A percentile compares a stretch with the other conserved stretches of the same genome.
phyloP scores from a whole-genome alignment of 768 basidiomycete genomes.

The Termitomyces sp. region DNA sequence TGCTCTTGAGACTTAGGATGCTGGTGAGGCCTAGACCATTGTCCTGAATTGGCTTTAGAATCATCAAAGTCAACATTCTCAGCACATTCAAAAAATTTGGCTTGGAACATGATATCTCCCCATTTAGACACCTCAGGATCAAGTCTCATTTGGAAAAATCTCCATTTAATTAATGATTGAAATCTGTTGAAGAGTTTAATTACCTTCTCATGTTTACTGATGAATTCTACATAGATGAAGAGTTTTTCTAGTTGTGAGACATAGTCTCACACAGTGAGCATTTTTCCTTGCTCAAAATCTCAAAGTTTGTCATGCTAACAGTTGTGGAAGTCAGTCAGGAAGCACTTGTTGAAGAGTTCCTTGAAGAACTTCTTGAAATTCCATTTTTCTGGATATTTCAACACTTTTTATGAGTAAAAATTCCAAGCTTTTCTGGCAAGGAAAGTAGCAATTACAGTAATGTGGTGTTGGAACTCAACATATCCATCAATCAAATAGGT shows the following conservation, averaged over 20 bases:
- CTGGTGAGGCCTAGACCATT: no score
- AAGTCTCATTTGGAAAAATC: slow-evolving; percentile 18
- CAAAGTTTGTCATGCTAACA: slow-evolving; percentile 10
- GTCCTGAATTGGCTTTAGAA: background rate
- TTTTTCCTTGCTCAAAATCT: slow-evolving; percentile 16
- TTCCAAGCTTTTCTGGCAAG: background rate
- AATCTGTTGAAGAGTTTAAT: background rate
- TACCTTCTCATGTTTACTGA: background rate
- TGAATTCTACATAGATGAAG: background rate
- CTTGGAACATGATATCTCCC: background rate
- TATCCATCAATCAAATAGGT: slow-evolving; percentile 11
- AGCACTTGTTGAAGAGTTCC: background rate
- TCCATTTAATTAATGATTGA: background rate
- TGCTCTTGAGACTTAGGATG: no score
- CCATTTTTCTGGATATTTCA: background rate
- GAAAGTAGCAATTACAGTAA: background rate
- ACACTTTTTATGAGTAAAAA: background rate
- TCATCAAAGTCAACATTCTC: background rate
- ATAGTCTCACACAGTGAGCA: background rate
- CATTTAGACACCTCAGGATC: background rate
- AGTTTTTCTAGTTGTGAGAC: background rate
- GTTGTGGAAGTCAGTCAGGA: background rate
- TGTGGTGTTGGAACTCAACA: background rate
- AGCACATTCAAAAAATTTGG: background rate
- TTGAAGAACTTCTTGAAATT: background rate